Conservation (phyloP, 441 rosid genomes). For the Cnidoscolus chayamansa region DNA sequence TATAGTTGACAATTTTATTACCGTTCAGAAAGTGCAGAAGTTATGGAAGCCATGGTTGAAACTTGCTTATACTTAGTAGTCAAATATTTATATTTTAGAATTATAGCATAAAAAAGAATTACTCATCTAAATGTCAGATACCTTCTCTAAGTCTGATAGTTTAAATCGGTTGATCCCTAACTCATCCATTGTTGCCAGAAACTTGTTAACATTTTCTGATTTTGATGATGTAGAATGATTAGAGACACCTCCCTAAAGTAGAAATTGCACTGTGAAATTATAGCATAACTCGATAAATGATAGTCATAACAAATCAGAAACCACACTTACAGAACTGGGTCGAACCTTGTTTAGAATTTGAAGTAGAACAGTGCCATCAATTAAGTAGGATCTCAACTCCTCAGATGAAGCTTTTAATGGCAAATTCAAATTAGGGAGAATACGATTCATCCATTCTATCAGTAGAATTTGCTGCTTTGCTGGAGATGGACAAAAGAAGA, state of each 20-base stretch:
- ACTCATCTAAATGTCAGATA: constrained; percentile 19
- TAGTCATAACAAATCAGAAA: background rate
- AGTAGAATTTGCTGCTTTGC: constrained; percentile 39
- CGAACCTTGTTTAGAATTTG: constrained; percentile 41
- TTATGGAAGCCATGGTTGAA: background rate
- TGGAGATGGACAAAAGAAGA: constrained; percentile 14
- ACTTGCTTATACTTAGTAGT: background rate
- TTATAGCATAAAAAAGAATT: background rate
- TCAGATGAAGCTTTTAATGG: constrained; percentile 45
- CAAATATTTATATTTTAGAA: constrained; percentile 5
- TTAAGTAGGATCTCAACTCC: constrained; percentile 41
- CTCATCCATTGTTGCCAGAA: constrained; percentile 43
- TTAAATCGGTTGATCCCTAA: constrained; percentile 47
- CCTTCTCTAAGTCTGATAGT: constrained; percentile 55
- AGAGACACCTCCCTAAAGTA: constrained; percentile 35
- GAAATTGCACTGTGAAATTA: constrained; percentile 17
- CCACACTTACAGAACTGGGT: constrained; percentile 33
- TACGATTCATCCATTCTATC: constrained; percentile 50
- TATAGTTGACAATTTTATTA: too few relatives aligned
- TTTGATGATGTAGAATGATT: constrained; percentile 25
- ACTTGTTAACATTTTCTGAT: constrained; percentile 37
- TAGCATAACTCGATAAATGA: background rate
- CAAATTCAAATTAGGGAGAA: constrained; percentile 36
- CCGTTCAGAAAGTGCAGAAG: too few relatives aligned
- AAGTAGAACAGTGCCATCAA: constrained; percentile 43